These are phyloP conservation scores for Parietichytrium sp. DNA, from an alignment of 108 stramenopile genomes.

Conservation along the genomic window DNA sequence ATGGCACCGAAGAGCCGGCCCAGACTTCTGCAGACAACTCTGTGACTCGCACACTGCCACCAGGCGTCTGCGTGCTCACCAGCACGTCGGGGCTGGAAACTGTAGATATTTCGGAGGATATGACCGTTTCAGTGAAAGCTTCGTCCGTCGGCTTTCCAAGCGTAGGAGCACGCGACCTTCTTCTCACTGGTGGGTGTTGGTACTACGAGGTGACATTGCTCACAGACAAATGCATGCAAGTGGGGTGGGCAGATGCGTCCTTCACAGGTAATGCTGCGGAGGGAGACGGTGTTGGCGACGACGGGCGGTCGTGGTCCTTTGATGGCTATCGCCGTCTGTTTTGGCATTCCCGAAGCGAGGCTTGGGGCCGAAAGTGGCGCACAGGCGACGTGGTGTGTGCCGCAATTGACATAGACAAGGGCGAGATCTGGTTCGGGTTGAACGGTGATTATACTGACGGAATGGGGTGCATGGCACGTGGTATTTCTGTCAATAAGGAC, in stretches of 20 bases:
- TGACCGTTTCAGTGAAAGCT: slow-evolving; percentile 56
- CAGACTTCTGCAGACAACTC: slow-evolving; percentile 39
- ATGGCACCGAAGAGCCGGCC: slow-evolving; percentile 53
- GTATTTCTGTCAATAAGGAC: background rate
- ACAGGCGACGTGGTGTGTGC: slow-evolving; percentile 84
- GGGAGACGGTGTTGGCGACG: slow-evolving; percentile 90
- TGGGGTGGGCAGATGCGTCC: slow-evolving; percentile 87
- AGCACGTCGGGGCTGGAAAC: background rate
- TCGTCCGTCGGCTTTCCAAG: slow-evolving; percentile 75
- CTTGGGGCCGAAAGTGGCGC: slow-evolving; percentile 89
- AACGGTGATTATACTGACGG: slow-evolving; percentile 64
- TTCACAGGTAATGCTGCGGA: slow-evolving; percentile 77
- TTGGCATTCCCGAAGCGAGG: slow-evolving; percentile 81
- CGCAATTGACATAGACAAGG: slow-evolving; percentile 80
- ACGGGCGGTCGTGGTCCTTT: slow-evolving; percentile 84
- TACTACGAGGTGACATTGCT: slow-evolving; percentile 85
- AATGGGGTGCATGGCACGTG: slow-evolving; percentile 42
- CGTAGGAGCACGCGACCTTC: slow-evolving; percentile 78
- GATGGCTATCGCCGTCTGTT: slow-evolving; percentile 90
- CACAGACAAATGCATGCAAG: slow-evolving; percentile 86
- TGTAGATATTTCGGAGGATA: background rate
- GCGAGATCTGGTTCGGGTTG: slow-evolving; percentile 76
- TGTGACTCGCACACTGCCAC: background rate
- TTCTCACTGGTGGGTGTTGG: slow-evolving; percentile 80
- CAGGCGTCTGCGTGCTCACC: slow-evolving; percentile 41